phyloP scores from a whole-genome alignment of 805 yeast genomes.

The Metahyphopichia silvanorum region DNA sequence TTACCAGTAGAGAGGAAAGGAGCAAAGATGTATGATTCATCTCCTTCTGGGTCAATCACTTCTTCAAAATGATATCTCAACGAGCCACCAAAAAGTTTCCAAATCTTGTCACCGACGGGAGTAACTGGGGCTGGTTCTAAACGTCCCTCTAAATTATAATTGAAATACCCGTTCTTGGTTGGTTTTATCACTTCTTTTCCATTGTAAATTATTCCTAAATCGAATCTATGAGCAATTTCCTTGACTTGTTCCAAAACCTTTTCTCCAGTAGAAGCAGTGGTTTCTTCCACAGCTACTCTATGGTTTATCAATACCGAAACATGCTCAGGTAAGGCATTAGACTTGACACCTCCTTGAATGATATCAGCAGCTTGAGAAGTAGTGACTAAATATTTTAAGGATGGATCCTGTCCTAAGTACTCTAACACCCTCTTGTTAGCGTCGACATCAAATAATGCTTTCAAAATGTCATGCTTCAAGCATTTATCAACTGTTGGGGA shows the following conservation, averaged over 20 bases:
- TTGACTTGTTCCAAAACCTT: conserved; percentile 29
- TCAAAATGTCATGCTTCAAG: conserved; percentile 35
- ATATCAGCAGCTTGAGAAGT: conserved; percentile 51
- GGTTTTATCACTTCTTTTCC: conserved; percentile 19
- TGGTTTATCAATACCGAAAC: conserved; percentile 43
- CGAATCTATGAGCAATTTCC: conserved; percentile 31
- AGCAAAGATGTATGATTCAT: conserved; percentile 26
- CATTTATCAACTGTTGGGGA: conserved; percentile 27
- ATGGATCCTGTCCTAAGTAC: conserved; percentile 22
- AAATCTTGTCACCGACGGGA: conserved; percentile 27
- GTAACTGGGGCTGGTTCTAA: conserved; percentile 40
- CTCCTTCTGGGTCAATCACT: conserved; percentile 17
- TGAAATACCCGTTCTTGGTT: conserved; percentile 29
- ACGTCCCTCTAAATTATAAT: conserved; percentile 19
- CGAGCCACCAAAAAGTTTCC: conserved; percentile 36
- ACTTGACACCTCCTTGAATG: conserved; percentile 46
- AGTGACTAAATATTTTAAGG: conserved; percentile 34
- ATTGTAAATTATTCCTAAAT: conserved; percentile 31
- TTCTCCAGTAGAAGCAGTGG: conserved; percentile 27
- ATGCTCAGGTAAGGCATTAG: conserved; percentile 50
- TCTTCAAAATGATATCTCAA: conserved; percentile 38
- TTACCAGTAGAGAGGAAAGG: conserved; percentile 36
- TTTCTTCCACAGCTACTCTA: conserved; percentile 44
- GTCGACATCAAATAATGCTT: conserved; percentile 28
- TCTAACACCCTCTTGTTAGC: conserved; percentile 38